phyloP scores from a whole-genome alignment of 2,329 filamentous ascomycete genomes.

The Aspergillus aculeatinus region DNA sequence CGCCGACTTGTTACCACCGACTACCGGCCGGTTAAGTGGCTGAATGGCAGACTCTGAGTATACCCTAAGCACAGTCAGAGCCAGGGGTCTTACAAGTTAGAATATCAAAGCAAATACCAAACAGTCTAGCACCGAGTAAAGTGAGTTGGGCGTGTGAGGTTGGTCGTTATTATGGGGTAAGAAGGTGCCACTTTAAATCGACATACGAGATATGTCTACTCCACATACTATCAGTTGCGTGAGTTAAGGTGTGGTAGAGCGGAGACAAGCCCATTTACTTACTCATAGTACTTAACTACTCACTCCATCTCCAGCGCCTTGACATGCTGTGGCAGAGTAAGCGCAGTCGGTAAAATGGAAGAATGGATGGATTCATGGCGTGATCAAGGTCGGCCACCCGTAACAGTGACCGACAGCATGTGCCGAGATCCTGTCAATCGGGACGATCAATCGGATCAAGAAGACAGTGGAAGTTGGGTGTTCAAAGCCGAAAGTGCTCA shows the following conservation, averaged over 20 bases:
- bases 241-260: neutral
- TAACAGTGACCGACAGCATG: neutral
- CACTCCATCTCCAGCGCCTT: neutral
- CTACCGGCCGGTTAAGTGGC: neutral
- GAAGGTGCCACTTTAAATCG: neutral
- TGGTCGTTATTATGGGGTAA: neutral
- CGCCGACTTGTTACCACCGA: neutral
- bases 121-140: neutral
- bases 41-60: neutral
- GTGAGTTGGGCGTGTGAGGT: neutral
- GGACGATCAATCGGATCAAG: constrained; percentile 9
- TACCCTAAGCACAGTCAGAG: neutral
- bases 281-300: too few relatives aligned
- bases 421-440: constrained; percentile 15
- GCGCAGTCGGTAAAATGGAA: neutral
- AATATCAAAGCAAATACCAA: too few relatives aligned
- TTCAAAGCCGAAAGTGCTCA: neutral
- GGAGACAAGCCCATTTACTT: neutral
- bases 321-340: neutral
- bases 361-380: constrained; percentile 6
- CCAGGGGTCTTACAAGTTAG: neutral
- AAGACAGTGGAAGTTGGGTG: constrained; percentile 1
- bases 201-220: neutral
- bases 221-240: neutral
- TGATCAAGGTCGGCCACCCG: constrained; percentile 18